Conservation (phyloP, 306 rosid species). For the Prosopis cineraria region DNA sequence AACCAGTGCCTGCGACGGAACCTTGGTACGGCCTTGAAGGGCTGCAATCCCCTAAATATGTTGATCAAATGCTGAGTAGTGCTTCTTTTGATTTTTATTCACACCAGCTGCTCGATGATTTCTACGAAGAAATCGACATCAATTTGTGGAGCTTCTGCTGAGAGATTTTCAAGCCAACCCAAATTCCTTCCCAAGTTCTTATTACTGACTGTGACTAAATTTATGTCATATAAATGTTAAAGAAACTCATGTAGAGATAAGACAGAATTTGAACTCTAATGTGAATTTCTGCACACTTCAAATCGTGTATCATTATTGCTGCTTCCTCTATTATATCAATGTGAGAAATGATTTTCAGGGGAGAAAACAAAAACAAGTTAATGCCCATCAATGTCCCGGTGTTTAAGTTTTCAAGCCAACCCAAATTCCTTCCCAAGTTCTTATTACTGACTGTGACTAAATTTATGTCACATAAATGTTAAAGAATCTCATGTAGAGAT, state of each 20-base stretch:
- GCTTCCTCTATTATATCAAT: constrained; percentile 37
- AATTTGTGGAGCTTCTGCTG: constrained; percentile 89
- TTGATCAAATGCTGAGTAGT: constrained; percentile 69
- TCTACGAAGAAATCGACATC: constrained; percentile 80
- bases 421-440: constrained; percentile 33
- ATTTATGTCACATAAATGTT: constrained; percentile 31
- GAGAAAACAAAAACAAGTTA: neutral
- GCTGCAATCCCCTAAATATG: constrained; percentile 55
- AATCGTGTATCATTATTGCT: constrained; percentile 37
- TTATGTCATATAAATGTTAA: constrained; percentile 31
- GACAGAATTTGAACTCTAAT: constrained; percentile 44
- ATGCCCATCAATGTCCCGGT: constrained; percentile 22
- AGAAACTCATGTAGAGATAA: constrained; percentile 45
- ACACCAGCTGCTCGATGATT: constrained; percentile 48
- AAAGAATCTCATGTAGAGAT: constrained; percentile 43
- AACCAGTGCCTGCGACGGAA: constrained; percentile 57
- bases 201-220: constrained; percentile 56
- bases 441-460: constrained; percentile 57
- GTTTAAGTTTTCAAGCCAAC: constrained; percentile 23
- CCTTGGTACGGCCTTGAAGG: constrained; percentile 62
- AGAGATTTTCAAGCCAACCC: constrained; percentile 31
- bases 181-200: constrained; percentile 36
- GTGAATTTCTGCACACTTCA: constrained; percentile 42
- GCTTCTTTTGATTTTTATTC: constrained; percentile 69
- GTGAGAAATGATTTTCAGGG: constrained; percentile 33